Conservation (phyloP, 164 flowering plant species). For the Euptelea pleiosperma region DNA sequence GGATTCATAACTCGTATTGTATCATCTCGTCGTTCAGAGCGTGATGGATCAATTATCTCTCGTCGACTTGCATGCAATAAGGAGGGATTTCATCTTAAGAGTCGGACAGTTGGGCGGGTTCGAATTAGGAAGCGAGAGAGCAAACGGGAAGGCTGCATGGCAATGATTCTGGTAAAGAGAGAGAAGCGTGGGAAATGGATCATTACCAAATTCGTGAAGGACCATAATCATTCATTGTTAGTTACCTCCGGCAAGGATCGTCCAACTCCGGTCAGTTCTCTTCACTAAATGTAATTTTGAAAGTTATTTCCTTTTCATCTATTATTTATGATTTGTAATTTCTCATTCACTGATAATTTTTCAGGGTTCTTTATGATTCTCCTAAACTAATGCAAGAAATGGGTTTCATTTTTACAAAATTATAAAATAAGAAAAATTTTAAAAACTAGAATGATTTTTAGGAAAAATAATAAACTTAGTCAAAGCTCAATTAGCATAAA, state of each 20-base stretch:
- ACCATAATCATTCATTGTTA: constrained; percentile 52
- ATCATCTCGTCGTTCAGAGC: constrained; percentile 39
- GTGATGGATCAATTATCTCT: constrained; percentile 41
- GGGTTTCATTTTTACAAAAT: too few relatives aligned
- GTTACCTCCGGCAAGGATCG: constrained; percentile 33
- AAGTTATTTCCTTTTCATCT: not conserved
- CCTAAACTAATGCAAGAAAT: too few relatives aligned
- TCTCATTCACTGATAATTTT: too few relatives aligned
- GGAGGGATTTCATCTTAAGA: constrained; percentile 13
- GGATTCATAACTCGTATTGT: constrained; percentile 43
- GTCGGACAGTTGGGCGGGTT: constrained; percentile 7
- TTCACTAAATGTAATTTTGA: not conserved
- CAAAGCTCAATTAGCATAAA: too few relatives aligned
- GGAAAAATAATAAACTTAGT: too few relatives aligned
- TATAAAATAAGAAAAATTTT: too few relatives aligned
- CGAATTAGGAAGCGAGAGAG: constrained; percentile 22
- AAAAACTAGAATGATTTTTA: too few relatives aligned
- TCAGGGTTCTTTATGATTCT: too few relatives aligned
- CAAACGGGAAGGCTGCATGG: constrained; percentile 26
- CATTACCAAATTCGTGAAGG: constrained; percentile 45
- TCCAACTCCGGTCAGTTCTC: constrained; percentile 37
- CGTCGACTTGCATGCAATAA: constrained; percentile 35
- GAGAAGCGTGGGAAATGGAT: constrained; percentile 51
- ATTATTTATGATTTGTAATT: too few relatives aligned
- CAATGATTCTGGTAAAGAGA: constrained; percentile 34